Evolutionary conservation across 371 early-diverging fungal species (phyloP), one percentile per base, ranked within the genome.

Genomic region (Mortierella sp.): DNA sequence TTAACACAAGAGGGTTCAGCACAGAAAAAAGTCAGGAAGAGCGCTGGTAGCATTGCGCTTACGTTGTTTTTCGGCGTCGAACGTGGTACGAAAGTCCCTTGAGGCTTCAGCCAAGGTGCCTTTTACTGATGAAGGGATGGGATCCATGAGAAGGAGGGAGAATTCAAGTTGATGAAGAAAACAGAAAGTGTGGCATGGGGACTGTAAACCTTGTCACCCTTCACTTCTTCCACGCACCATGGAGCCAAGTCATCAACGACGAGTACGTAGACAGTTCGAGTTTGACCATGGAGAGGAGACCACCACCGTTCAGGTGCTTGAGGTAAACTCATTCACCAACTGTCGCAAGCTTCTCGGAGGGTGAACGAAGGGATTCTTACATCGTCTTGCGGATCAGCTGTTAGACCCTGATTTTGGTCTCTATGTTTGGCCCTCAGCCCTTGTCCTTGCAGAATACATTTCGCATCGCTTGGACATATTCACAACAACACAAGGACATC

Each of bases 351-450:
- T 42, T 13, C 34, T 10, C 7, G 7, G 34, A 34, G 34, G 34
- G 10, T 34, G 34, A 7, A 10, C 10, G 34, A 10, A 4, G 34
- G 10, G 34, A 34, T 42, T 2, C 42, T 16, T n/a, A 13, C 9
- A 50, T 26, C 21, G 19, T 42, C n/a, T 13, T 5, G 16, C 31
- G 7, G 8, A 24, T 16, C 54, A 86, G 86, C 56, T 82, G 4
- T 65, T 87, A 9, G 83, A 87, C 58, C 68, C 85, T 16, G 80
- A 83, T 19, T 87, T 83, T 65, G 87, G 86, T 27, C 80, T 82
- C 31, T 87, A 86, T 59, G 72, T 85, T 45, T 87, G 87, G 87
- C 87, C 87, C 0, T 85, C 85, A 8, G 73, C 87, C 1, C 56
- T 87, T 0, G 82, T 86, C 2, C 68, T 87, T 62, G 79, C 81